Base-by-base conservation (phyloP, 1,284 basidiomycete species). In the Ganoderma lingzhi region DNA sequence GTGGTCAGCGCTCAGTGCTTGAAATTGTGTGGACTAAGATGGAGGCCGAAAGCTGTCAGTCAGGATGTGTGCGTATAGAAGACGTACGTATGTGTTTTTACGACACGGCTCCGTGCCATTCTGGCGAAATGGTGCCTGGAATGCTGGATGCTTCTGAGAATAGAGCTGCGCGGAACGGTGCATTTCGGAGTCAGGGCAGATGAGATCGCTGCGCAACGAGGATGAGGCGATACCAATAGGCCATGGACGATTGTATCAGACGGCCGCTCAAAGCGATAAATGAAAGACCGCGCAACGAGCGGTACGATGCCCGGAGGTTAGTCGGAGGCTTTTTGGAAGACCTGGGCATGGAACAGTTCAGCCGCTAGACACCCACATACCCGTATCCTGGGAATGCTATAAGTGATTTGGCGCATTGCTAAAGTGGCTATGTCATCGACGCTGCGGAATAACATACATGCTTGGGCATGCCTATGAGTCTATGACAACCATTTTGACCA, bases 261-360 rank as follows among this genome's bases (percentile, higher is more conserved):
- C 51, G 45, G 39, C 67, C 67, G 67, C 67, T 65, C 48, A 41
- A 48, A 35, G 41, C 63, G 67, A 68, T 68, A 39, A 61, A 65
- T 68, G 64, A 63, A 51, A n/a, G 10, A 28, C 56, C 6, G 15
- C 9, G 28, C 12, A 58, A 62, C 63, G 67, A 68, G 67, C 67
- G 67, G 59, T 62, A 68, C 67, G 59, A 32, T 65, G 45, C 32
- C 56, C 67, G 67, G 67, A 65, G 67, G 63, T 62, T 62, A 62
- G 62, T 60, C 63, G 39, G 45, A 12, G 19, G 39, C 35, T 55
- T 62, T 65, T 51, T 62, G 44, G 48, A 68, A 58, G n/a, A 62
- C 9, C n/a, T 39, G 35, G 2, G 8, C 42, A 12, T 23, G n/a
- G 30, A 12, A 23, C 1, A 1, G n/a, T 41, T 41, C 23, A 30